A percentile compares a stretch with the other conserved stretches of the same genome.
These are phyloP conservation scores for Arabis alpina DNA, from an alignment of 345 rosid genomes.

Conservation along the genomic window DNA sequence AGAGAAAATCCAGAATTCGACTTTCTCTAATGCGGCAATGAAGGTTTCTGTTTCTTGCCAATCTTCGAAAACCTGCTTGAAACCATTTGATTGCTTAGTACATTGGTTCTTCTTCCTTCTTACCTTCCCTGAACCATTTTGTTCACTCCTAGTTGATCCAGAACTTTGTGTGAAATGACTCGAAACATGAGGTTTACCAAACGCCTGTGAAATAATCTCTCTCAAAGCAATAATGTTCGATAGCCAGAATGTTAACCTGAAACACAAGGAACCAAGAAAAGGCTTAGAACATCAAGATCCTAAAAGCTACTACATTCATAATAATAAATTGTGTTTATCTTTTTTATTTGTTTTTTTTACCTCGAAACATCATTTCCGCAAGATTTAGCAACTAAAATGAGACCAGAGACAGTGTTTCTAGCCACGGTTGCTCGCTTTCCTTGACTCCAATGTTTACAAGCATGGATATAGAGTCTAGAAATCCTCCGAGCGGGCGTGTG, in stretches of 20 bases:
- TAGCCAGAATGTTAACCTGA: constrained; percentile 92
- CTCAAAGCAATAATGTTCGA: constrained; percentile 79
- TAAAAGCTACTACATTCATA: neutral
- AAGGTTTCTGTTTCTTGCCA: constrained; percentile 92
- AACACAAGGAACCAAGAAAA: constrained; percentile 31
- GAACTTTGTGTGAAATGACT: constrained; percentile 42
- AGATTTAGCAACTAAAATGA: constrained; percentile 78
- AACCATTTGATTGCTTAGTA: constrained; percentile 38
- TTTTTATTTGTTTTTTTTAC: constrained; percentile 35
- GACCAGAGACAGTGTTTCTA: constrained; percentile 76
- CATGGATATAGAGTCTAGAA: constrained; percentile 86
- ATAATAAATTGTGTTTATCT: neutral
- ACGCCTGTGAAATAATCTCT: constrained; percentile 73
- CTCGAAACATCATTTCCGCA: constrained; percentile 94
- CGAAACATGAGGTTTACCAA: constrained; percentile 49
- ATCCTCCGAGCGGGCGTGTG: constrained; percentile 89
- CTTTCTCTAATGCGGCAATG: constrained; percentile 66
- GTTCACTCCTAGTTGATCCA: constrained; percentile 49
- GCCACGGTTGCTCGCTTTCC: constrained; percentile 68
- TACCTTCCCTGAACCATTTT: constrained; percentile 23
- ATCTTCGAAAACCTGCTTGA: constrained; percentile 51
- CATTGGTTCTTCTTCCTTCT: constrained; percentile 21
- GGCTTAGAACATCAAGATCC: constrained; percentile 7
- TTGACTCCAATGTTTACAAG: constrained; percentile 80
- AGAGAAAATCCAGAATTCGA: constrained; percentile 89